Percentiles rank a stretch among this genome's conserved stretches.
Conservation (phyloP, 2,329 filamentous ascomycete genomes). For the Lasiodiplodia sp. region DNA sequence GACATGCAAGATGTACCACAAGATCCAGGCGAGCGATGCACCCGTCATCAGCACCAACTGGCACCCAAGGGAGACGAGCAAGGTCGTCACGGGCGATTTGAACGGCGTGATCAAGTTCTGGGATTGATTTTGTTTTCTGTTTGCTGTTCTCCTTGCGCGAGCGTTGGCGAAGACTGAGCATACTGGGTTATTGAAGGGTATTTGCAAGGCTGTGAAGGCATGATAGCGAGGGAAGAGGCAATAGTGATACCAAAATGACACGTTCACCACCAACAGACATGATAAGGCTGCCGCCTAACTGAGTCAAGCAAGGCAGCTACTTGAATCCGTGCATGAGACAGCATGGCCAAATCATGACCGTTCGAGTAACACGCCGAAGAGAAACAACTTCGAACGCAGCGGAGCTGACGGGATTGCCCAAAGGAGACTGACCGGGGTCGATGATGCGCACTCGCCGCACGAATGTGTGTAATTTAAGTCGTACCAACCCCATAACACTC, state of each 20-base stretch:
- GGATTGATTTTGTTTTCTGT: slow-evolving; percentile 68
- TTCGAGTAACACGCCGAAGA: not conserved
- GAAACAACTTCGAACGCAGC: slow-evolving; percentile 23
- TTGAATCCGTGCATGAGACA: not conserved
- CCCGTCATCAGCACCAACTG: slow-evolving; percentile 88
- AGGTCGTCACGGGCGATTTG: slow-evolving; percentile 88
- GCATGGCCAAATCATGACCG: not conserved
- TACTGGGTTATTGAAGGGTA: not conserved
- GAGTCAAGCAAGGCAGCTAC: not conserved
- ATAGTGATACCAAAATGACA: slow-evolving; percentile 14
- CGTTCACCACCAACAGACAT: not conserved
- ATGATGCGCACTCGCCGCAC: not conserved
- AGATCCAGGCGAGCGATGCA: slow-evolving; percentile 83
- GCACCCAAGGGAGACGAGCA: slow-evolving; percentile 97
- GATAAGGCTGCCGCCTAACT: not conserved
- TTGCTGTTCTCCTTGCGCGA: not conserved
- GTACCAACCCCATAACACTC: not conserved
- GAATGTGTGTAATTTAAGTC: not conserved
- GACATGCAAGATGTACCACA: slow-evolving; percentile 98
- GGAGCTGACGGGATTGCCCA: not conserved
- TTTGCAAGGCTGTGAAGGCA: not conserved
- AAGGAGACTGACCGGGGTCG: not conserved
- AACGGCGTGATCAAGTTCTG: slow-evolving; percentile 91
- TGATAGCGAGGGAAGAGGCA: not conserved
- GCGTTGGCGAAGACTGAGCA: not conserved